Conservation (phyloP, 495 filamentous ascomycete species). For the Beverwykella pulmonaria region DNA sequence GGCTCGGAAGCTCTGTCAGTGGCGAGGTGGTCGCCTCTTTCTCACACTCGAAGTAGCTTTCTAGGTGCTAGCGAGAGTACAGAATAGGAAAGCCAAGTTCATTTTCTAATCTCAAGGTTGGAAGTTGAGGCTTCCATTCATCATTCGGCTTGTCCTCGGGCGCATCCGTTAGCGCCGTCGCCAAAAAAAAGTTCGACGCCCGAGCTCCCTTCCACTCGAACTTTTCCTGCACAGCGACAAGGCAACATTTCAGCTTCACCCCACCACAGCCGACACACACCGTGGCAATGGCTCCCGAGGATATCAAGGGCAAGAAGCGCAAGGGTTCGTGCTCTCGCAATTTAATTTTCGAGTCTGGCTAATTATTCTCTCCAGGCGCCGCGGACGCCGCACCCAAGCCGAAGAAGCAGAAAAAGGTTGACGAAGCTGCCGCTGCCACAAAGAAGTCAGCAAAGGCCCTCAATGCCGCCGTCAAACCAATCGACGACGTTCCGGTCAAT, state of each 20-base stretch:
- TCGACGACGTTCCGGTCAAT: slow-evolving; percentile 17
- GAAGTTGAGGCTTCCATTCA: background rate
- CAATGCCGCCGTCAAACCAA: slow-evolving; percentile 26
- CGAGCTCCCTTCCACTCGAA: slow-evolving; percentile 22
- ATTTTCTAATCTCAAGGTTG: background rate
- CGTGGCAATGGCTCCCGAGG: slow-evolving; percentile 66
- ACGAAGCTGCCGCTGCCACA: slow-evolving; percentile 8
- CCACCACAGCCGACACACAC: slow-evolving; percentile 1
- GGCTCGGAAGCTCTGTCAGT: background rate
- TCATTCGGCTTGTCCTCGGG: background rate
- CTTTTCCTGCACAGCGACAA: slow-evolving; percentile 24
- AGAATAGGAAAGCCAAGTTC: background rate
- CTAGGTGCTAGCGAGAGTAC: background rate
- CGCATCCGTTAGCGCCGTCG: slow-evolving; percentile 17
- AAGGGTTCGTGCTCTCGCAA: slow-evolving; percentile 59
- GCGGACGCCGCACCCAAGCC: slow-evolving; percentile 32
- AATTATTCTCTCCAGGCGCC: slow-evolving; percentile 21
- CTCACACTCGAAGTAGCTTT: background rate
- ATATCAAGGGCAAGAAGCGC: slow-evolving; percentile 67
- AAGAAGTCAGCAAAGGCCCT: slow-evolving; percentile 22
- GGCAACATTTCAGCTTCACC: background rate
- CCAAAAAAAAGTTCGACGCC: slow-evolving; percentile 23
- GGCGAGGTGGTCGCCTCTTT: background rate
- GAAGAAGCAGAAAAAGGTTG: slow-evolving; percentile 36
- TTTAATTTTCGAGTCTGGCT: slow-evolving; percentile 11